Base-by-base conservation (phyloP, 2,329 filamentous ascomycete genomes). In the Venturia carpophila region DNA sequence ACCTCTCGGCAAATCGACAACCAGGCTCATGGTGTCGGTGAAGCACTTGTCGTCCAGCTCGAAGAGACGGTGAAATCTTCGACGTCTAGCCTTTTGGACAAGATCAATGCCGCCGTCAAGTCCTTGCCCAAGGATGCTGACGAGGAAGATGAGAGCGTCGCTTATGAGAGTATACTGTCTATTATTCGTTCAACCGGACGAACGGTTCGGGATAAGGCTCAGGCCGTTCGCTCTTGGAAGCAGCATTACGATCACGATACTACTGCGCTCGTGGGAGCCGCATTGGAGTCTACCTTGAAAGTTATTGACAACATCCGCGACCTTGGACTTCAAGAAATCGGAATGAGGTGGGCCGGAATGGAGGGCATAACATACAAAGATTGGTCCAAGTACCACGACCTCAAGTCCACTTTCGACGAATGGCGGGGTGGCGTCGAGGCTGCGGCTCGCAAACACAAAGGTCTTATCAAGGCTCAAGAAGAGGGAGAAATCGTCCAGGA, bases 361-460 rank as follows among this genome's bases (percentile, higher is more conserved):
- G 92, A 97, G 66, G 91, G 91, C 41, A 85, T 99, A 67, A 96
- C 93, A 1, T 97, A 99, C 81, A 92, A 95, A 75, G 92, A 99
- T 75, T 99, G 94, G 94, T 86, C 88, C 67, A 94, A 93, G 74
- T 99, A 96, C 73, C 92, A 97, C 74, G 86, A 90, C 67, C 81
- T 99, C 66, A 95, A 90, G 78, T 85, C 84, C 64, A 88, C 89
- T 15, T 90, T 97, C 63, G 87, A 88, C 60, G 86, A 91, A 71
- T 97, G 93, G 92, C 88, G 90, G 65, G 82, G 85, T 43, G 90
- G 95, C 69, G 86, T 99, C 60, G 87, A 91, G 73, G 81, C 86
- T 66, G 84, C 92, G 64, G 89, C 91, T 47, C 83, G 88, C 67
- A 83, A 85, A 3, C 90, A 97, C 73, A 84, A 88, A 10, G 86